Base-by-base conservation (phyloP, 2,329 filamentous ascomycete species). In the Colletotrichum lupini region DNA sequence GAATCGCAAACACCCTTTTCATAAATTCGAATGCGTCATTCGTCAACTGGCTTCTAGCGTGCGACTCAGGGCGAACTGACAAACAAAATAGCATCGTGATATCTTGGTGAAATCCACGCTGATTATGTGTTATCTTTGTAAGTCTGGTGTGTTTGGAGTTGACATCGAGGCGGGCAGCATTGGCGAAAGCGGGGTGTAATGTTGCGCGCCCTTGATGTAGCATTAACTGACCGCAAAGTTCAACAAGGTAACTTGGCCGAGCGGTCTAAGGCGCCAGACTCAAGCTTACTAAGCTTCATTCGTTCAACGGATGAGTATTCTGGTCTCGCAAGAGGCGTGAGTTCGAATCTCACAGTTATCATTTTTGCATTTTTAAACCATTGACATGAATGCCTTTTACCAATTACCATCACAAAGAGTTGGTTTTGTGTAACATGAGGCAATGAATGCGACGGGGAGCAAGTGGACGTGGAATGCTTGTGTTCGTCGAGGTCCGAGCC, bases 261-360 rank as follows among this genome's bases (percentile, higher is more conserved):
- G 61, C 61, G 61, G 61, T 63, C 61, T 63, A 63, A 63, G 61
- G 61, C 61, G 61, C 61, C 61, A 63, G 61, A 63, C 61, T 63
- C 61, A 63, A 63, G 61, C 61, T 46, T 5, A 63, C 19, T 46
- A 19, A 63, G 61, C 61, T 63, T 63, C 61, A 26, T 55, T 46
- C 42, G 52, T 30, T 8, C 7, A 63, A 26, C 32, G 61, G 46
- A 53, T 24, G 61, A 26, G 61, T 55, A 63, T 63, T 63, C 61
- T 63, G 61, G 61, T 63, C 61, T 63, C 61, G 61, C 61, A 63
- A 63, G 61, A 63, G 61, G 61, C 61, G 61, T 63, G 61, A 63
- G 61, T 63, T 63, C 61, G 61, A 63, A 63, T 63, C 61, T 63
- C 61, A 63, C 61, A 63, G 61, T 63, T 63, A 63, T 63, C 61